Base-by-base conservation (phyloP, 1,284 basidiomycete species). In the Coniferiporia sulphurascens region DNA sequence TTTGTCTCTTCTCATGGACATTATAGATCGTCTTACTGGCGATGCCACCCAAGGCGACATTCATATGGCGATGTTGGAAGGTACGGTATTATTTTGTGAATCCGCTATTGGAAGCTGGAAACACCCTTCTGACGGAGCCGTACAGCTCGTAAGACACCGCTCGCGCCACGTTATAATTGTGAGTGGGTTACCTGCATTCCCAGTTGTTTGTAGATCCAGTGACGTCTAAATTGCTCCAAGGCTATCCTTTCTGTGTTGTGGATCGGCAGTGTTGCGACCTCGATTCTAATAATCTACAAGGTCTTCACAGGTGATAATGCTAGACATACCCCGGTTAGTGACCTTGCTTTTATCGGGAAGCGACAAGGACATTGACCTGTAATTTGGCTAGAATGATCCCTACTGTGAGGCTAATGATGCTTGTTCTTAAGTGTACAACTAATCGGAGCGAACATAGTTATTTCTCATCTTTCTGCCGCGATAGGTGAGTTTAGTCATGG, bases 41-140 rank as follows among this genome's bases (percentile, higher is more conserved):
- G 12, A 36, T 22, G 32, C 17, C 34, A 7, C 12, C 54, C 15
- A 55, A 55, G 43, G 54, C 54, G 15, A 7, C 48, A 19, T 48
- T 55, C 21, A 46, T 55, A 5, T 35, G 43, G 32, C 54, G 54
- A 27, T 55, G 54, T 34, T 55, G 36, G 32, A 48, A 34, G 43
- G 54, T 55, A 32, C 32, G 50, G 10, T n/a, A 12, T 54, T n/a
- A 12, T 54, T 36, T 36, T 22, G 52, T 8, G 36, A 13, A 35
- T 36, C 8, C 21, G 10, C 27, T 27, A 5, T 5, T 27, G 5
- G 27, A 5, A 27, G 27, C 27, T 5, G 27, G 27, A 27, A 27
- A 5, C 27, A 27, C 27, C 5, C 27, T 2, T 27, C 27, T 27
- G n/a, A 32, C 41, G n/a, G n/a, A 12, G 41, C n/a, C 41, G n/a